Evolutionary conservation across 2,329 filamentous ascomycete genomes (phyloP).

Genomic region (Pezicula carpinea): DNA sequence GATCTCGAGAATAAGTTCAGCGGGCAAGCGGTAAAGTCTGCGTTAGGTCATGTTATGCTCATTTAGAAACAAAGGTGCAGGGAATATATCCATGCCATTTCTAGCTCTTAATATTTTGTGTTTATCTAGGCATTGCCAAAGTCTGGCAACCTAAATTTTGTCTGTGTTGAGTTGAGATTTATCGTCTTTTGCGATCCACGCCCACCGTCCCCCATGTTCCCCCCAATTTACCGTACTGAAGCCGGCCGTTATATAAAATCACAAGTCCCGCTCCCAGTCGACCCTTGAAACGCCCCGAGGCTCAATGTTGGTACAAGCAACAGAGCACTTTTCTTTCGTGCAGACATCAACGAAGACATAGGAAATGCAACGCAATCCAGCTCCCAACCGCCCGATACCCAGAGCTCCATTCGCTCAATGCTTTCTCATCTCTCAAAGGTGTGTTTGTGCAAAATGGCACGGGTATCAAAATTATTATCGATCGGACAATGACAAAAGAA

Average conservation of each 20-base stretch:
- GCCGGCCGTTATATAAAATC: no score
- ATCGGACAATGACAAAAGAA: neutral
- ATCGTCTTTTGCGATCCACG: constrained; percentile 2
- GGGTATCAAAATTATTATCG: constrained; percentile 1
- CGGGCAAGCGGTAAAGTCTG: no score
- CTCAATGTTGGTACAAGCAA: constrained; percentile 27
- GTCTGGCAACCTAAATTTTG: no score
- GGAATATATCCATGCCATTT: no score
- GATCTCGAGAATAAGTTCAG: no score
- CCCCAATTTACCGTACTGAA: no score
- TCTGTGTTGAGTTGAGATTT: constrained; percentile 22
- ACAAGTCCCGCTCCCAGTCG: neutral
- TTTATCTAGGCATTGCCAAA: no score
- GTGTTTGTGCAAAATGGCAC: neutral
- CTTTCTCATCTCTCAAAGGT: neutral
- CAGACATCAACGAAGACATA: neutral
- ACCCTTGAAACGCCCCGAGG: constrained; percentile 11
- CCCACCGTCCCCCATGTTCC: no score
- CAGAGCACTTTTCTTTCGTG: constrained; percentile 14
- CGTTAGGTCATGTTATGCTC: no score
- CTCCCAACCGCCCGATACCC: neutral
- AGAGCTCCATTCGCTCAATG: neutral
- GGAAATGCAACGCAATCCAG: neutral
- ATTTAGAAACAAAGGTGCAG: no score
- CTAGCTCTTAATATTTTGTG: no score